Conservation (phyloP, 2,329 filamentous ascomycete species). For the Aureobasidium namibiae region DNA sequence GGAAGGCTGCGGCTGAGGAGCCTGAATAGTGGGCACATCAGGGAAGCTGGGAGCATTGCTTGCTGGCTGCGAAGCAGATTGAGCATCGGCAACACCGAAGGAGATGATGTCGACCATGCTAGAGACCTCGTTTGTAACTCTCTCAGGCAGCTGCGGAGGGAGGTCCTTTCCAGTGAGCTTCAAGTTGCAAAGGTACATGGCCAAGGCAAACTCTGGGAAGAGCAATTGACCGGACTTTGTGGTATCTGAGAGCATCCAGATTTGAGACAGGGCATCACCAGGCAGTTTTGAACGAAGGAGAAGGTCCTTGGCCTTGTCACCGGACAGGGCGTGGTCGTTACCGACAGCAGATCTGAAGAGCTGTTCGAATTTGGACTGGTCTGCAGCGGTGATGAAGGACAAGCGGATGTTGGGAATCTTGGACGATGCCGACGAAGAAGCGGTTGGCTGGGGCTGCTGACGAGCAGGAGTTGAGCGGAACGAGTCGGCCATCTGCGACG, state of each 20-base stretch:
- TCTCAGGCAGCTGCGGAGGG: constrained; percentile 67
- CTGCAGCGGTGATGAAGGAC: constrained; percentile 90
- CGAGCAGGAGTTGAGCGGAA: constrained; percentile 47
- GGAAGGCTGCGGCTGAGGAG: constrained; percentile 51
- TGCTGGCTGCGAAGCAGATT: constrained; percentile 40
- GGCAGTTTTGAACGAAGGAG: constrained; percentile 81
- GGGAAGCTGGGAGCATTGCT: constrained; percentile 66
- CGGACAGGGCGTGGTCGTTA: constrained; percentile 75
- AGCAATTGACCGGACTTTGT: constrained; percentile 93
- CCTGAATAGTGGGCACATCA: constrained; percentile 44
- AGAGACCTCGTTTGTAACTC: constrained; percentile 90
- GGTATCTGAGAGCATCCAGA: constrained; percentile 84
- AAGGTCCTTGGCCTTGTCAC: constrained; percentile 83
- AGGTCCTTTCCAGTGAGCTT: constrained; percentile 80
- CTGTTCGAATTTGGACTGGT: constrained; percentile 95
- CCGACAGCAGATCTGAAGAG: constrained; percentile 93
- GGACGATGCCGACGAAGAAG: constrained; percentile 53
- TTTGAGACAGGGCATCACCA: constrained; percentile 80
- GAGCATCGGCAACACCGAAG: constrained; percentile 76
- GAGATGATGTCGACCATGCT: constrained; percentile 99
- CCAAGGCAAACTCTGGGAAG: constrained; percentile 93
- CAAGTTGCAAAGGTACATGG: constrained; percentile 97
- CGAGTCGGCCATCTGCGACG: constrained; percentile 55
- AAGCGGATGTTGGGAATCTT: constrained; percentile 91
- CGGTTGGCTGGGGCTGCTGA: constrained; percentile 50